phyloP scores from a whole-genome alignment of 164 flowering plant species.

The Paratinospora sagittata region DNA sequence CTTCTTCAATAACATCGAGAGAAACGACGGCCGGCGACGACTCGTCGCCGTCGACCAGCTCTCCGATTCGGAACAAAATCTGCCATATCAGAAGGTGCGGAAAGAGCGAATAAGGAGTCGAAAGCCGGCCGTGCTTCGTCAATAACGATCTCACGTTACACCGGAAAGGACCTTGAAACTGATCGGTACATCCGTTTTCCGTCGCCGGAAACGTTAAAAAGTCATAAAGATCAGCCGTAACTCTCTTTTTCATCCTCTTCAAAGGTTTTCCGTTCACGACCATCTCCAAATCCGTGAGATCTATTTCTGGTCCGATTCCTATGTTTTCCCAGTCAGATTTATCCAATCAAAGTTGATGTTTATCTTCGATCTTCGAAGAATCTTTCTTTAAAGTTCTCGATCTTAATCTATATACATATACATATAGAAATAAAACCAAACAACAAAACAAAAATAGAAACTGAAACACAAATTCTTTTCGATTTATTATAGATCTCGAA shows the following conservation, averaged over 20 bases:
- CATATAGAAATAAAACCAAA: not conserved
- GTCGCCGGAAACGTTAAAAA: constrained; percentile 48
- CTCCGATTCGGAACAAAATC: constrained; percentile 45
- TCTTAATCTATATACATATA: not conserved
- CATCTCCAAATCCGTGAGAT: constrained; percentile 17
- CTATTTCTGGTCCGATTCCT: not conserved
- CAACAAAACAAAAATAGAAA: too few species aligned
- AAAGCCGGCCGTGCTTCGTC: constrained; percentile 33
- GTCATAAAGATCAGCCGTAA: constrained; percentile 60
- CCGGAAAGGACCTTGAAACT: constrained; percentile 41
- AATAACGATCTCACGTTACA: constrained; percentile 38
- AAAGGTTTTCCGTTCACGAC: constrained; percentile 59
- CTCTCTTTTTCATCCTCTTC: constrained; percentile 69
- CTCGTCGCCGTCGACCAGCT: constrained; percentile 19
- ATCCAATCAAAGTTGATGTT: not conserved
- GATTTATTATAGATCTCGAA: too few species aligned
- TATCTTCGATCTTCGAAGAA: not conserved
- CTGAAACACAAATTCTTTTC: too few species aligned
- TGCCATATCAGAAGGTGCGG: constrained; percentile 48
- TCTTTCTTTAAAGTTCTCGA: not conserved
- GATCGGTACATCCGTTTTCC: constrained; percentile 17
- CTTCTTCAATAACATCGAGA: constrained; percentile 78
- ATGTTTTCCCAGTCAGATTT: not conserved
- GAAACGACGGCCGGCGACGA: constrained; percentile 33
- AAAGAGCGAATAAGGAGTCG: constrained; percentile 35